These are phyloP conservation scores for Phytophthora megakarya DNA, from an alignment of 352 stramenopile genomes.

Conservation along the genomic window DNA sequence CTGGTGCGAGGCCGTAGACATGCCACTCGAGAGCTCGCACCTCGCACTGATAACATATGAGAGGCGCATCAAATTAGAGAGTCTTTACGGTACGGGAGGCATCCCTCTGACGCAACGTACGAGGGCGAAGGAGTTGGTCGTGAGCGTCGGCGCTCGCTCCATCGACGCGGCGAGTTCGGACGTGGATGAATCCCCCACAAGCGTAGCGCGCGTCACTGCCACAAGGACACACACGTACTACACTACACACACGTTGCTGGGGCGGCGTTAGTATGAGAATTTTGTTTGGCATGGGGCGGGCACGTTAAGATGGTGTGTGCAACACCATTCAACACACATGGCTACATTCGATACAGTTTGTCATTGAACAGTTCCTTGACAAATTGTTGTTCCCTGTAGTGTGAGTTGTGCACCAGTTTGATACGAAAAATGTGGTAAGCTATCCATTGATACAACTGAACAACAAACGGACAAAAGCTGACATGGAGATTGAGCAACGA, in stretches of 20 bases:
- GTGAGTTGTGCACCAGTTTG: slow-evolving; percentile 17
- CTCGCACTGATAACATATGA: slow-evolving; percentile 43
- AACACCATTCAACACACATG: slow-evolving; percentile 6
- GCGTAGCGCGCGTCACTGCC: slow-evolving; percentile 1
- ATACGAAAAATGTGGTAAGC: slow-evolving; percentile 16
- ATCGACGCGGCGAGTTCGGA: slow-evolving; percentile 34
- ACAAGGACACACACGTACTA: slow-evolving; percentile 17
- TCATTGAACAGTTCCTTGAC: background rate
- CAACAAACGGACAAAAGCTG: background rate
- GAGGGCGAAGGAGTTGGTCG: slow-evolving; percentile 54
- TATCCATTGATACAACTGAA: slow-evolving; percentile 4
- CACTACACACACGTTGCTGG: too few relatives aligned
- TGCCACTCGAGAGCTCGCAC: slow-evolving; percentile 57
- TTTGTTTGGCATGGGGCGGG: slow-evolving; percentile 26
- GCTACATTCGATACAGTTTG: slow-evolving; percentile 2
- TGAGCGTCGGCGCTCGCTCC: slow-evolving; percentile 27
- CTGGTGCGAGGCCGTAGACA: slow-evolving; percentile 36
- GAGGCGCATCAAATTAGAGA: slow-evolving; percentile 25
- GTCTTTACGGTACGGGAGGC: background rate
- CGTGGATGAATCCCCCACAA: background rate
- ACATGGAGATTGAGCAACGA: background rate
- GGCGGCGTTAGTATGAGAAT: slow-evolving; percentile 21
- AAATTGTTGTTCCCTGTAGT: slow-evolving; percentile 9
- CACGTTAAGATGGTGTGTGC: background rate
- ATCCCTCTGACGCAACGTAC: slow-evolving; percentile 33